Base-by-base conservation (phyloP, 305 asterid species). In the Caryopteris hybrid region DNA sequence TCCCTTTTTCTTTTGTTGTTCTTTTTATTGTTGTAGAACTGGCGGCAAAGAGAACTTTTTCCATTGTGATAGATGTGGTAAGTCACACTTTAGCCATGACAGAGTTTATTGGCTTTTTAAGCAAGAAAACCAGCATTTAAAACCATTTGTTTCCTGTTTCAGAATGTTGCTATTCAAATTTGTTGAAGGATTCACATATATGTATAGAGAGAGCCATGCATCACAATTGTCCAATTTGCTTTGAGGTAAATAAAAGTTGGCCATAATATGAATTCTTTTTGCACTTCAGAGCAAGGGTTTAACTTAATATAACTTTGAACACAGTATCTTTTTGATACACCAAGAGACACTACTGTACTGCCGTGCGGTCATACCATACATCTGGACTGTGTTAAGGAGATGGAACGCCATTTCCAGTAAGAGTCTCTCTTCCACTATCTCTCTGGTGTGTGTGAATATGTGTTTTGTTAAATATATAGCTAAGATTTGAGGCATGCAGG, bases 181-280 rank as follows among this genome's bases (percentile, higher is more conserved):
- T 66, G 11, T 73, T 87, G 72, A 87, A 87, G 81, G 93, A 81
- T 58, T 72, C 93, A 21, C 96, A 91, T 73, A 70, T 50, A 47
- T 91, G 95, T 46, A 75, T 91, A 10, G 97, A 91, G 83, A 79
- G 93, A 81, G 95, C 96, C 0, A 86, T 91, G 97, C 97, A 91
- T 76, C 95, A 88, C 77, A 81, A 91, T 42, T 91, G 97, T 61
- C 90, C 97, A 0, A 83, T 91, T 74, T 91, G 96, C 84, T 88
- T 86, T 38, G 96, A 86, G 97, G 96, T 88, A 83, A 41, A 43
- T 36, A 36, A 20, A 2, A 41, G 31, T 2, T 14, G 4, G 13
- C 17, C 39, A 41, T n/a, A 8, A n/a, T 33, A 34, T 6, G 25
- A 23, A 39, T 8, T 8, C 10, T 9, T 16, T 29, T n/a, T 36